Conservation (phyloP, 1,139 yeast genomes). For the Taphrina sp. region DNA sequence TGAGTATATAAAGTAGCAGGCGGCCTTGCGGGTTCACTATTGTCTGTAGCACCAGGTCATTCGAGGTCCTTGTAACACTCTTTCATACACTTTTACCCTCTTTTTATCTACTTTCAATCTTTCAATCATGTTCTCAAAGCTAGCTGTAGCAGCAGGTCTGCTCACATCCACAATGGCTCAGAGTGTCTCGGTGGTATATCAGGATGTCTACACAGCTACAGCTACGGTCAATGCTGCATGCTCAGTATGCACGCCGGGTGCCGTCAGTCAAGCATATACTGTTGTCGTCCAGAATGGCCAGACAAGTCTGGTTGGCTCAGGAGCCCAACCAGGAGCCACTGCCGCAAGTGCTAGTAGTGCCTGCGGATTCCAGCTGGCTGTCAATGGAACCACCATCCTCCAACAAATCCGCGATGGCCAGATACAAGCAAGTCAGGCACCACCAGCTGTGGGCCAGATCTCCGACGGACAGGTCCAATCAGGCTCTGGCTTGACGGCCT, state of each 20-base stretch:
- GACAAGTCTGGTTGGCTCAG: not conserved
- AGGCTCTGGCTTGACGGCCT: slow-evolving; percentile 4
- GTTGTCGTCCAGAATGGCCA: slow-evolving; percentile 8
- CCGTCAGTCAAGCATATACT: not conserved
- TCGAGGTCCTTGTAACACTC: no score
- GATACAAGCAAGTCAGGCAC: not conserved
- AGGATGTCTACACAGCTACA: slow-evolving; percentile 11
- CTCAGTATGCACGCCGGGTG: slow-evolving; percentile 1
- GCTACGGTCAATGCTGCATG: slow-evolving; percentile 7
- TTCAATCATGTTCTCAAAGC: not conserved
- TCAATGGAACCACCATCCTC: slow-evolving; percentile 1
- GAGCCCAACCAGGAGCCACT: slow-evolving; percentile 1
- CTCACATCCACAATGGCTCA: slow-evolving; percentile 7
- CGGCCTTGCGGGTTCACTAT: no score
- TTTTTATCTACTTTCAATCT: not conserved
- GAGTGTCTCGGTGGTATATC: not conserved
- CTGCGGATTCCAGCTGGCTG: slow-evolving; percentile 20
- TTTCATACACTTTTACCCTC: no score
- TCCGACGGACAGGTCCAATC: slow-evolving; percentile 21
- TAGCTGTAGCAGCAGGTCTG: slow-evolving; percentile 8
- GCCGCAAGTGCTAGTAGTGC: slow-evolving; percentile 6
- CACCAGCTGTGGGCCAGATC: slow-evolving; percentile 24
- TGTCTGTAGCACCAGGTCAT: no score
- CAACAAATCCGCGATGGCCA: slow-evolving; percentile 20
- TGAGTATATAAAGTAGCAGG: no score